Evolutionary conservation across 1,139 yeast genomes (phyloP).

Genomic region (Magnusiomyces tetraspermus): DNA sequence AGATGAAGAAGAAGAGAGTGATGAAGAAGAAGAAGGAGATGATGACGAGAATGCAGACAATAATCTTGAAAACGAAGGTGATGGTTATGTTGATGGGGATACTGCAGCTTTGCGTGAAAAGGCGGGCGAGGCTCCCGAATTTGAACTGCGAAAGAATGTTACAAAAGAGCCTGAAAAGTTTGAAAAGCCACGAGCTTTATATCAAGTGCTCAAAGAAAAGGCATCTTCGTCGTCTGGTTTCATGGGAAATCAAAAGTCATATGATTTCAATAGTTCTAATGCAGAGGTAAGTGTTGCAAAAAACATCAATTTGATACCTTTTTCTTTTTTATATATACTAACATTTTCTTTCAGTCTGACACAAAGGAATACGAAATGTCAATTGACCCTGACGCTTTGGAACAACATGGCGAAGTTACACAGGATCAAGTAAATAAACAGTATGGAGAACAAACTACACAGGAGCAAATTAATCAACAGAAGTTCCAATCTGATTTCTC

Average conservation of each 20-base stretch:
- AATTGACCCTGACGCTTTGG: constrained; percentile 9
- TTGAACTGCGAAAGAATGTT: constrained; percentile 14
- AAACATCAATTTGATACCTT: too few relatives aligned
- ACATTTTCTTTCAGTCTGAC: constrained; percentile 5
- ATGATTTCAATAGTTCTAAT: constrained; percentile 19
- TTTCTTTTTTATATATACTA: not conserved
- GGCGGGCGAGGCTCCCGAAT: constrained; percentile 12
- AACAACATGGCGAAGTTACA: constrained; percentile 9
- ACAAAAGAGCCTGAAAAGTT: constrained; percentile 3
- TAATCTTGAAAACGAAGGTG: constrained; percentile 25
- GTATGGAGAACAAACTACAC: constrained; percentile 6
- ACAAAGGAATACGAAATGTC: constrained; percentile 9
- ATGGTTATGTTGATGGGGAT: constrained; percentile 25
- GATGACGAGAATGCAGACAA: constrained; percentile 20
- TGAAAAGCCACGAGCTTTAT: constrained; percentile 27
- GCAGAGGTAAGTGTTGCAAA: constrained; percentile 2
- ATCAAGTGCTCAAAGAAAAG: constrained; percentile 37
- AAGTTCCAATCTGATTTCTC: constrained; percentile 11
- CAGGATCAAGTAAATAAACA: constrained; percentile 7
- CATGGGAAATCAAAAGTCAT: constrained; percentile 20
- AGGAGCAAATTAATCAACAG: constrained; percentile 5
- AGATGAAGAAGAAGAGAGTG: constrained; percentile 28
- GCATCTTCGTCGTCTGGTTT: constrained; percentile 20
- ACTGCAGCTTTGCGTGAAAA: constrained; percentile 19
- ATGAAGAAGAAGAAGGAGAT: constrained; percentile 27